Base-by-base conservation (phyloP, 2,329 filamentous ascomycete species). In the Aureobasidium pullulans region DNA sequence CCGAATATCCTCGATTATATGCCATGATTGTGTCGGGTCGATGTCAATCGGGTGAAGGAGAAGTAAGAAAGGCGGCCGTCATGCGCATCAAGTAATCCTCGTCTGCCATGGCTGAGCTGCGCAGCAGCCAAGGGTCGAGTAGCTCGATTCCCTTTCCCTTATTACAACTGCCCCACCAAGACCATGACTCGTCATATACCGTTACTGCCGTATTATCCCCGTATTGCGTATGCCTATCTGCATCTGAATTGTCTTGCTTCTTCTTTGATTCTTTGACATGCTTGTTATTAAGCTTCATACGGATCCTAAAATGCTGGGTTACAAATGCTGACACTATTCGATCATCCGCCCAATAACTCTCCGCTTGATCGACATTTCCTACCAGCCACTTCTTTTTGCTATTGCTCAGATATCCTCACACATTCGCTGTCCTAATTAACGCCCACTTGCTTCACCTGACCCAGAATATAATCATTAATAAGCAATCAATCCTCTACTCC, bases 1-100 rank as follows among this genome's bases (percentile, higher is more conserved):
- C 60, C 54, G 57, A 47, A 78, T 91, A 94, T 59, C 87, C 84
- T 73, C 85, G 86, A 76, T 96, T 96, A 81, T 97, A 97, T 60
- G 93, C 93, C 93, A 97, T 97, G 62, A 71, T 74, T 64, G 61
- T 32, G 43, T 37, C 23, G 31, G 13, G 34, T 28, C 46, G 23
- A 15, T 28, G 31, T 54, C 37, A 54, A 40, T 43, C n/a, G 39
- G 28, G 50, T 19, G 28, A 52, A 15, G 52, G 13, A 28, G 40
- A 40, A 36, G 39, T 29, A 19, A n/a, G 29, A 16, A 16, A 29
- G 16, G 9, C 19, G 32, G 52, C 31, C 39, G 37, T 40, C 15
- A 40, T 34, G 29, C 37, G 28, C 50, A 54, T 54, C 50, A 43
- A 54, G 29, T 54, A 54, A 40, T n/a, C 31, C 19, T 52, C 50